Conservation (phyloP, 495 filamentous ascomycete species). For the Neurospora cerealis region DNA sequence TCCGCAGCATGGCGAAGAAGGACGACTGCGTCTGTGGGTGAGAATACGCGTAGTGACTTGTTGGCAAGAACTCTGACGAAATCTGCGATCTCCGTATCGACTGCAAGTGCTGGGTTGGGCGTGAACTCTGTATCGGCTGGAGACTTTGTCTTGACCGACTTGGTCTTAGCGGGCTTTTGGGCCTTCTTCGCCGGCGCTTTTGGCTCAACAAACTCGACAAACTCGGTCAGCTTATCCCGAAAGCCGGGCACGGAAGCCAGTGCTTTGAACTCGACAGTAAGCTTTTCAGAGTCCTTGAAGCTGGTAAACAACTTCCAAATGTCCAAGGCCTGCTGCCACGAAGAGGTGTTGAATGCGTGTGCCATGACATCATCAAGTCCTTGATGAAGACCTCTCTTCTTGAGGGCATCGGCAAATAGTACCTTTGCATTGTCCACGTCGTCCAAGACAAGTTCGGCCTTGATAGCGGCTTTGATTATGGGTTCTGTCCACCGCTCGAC, state of each 20-base stretch:
- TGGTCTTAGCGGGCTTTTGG: background rate
- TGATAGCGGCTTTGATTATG: conserved; percentile 13
- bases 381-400: conserved; percentile 5
- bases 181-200: background rate
- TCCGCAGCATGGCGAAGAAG: conserved; percentile 22
- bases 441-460: conserved; percentile 11
- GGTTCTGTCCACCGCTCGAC: conserved; percentile 16
- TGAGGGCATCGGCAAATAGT: conserved; percentile 11
- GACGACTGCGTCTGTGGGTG: conserved; percentile 6
- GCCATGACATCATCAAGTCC: conserved; percentile 16
- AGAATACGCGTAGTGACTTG: conserved; percentile 10
- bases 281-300: background rate
- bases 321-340: conserved; percentile 16
- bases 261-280: background rate
- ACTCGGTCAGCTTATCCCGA: background rate
- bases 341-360: conserved; percentile 11
- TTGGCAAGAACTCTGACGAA: conserved; percentile 11
- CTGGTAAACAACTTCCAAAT: conserved; percentile 11
- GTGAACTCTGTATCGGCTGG: background rate
- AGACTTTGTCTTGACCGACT: background rate
- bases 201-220: background rate
- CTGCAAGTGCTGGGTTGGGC: background rate
- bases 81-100: background rate
- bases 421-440: conserved; percentile 10
- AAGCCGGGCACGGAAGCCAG: conserved; percentile 6